Percentiles rank a stretch among this genome's conserved stretches.
phyloP scores from a whole-genome alignment of 208 protist genomes.

The Leishmania lainsoni region DNA sequence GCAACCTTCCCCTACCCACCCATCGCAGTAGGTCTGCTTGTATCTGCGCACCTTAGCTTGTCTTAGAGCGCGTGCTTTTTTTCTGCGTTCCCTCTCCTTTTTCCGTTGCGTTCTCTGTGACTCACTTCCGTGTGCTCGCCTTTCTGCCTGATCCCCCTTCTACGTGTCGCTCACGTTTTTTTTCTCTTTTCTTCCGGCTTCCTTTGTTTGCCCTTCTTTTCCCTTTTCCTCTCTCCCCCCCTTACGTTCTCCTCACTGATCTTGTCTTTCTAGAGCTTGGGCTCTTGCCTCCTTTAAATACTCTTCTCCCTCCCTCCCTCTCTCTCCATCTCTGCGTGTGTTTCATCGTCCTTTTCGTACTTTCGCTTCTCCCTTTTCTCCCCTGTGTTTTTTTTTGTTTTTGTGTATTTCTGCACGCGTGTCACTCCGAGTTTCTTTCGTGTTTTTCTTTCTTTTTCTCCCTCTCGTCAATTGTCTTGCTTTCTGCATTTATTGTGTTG shows the following conservation, averaged over 20 bases:
- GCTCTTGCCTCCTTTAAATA: neutral
- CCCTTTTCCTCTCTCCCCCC: too few relatives aligned
- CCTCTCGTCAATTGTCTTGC: neutral
- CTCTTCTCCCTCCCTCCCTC: neutral
- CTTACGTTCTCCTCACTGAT: neutral
- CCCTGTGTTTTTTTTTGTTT: too few relatives aligned
- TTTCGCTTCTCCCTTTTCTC: too few relatives aligned
- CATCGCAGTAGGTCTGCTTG: neutral
- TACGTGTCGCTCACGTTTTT: neutral
- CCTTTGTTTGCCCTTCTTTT: too few relatives aligned
- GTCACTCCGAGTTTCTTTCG: neutral
- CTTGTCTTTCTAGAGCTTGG: neutral
- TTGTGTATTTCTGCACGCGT: conserved; percentile 7
- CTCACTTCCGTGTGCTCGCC: neutral
- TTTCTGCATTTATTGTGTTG: neutral
- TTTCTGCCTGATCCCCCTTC: neutral
- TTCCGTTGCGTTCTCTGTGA: neutral
- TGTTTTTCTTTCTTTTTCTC: neutral
- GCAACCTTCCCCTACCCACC: neutral
- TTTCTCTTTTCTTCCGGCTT: neutral
- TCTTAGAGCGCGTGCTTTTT: neutral
- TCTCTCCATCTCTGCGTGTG: neutral
- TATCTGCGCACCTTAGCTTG: neutral
- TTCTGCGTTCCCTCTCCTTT: neutral
- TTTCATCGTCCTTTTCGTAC: too few relatives aligned